A percentile compares a stretch with the other conserved stretches of the same genome.
Conservation (phyloP, 2,329 filamentous ascomycete genomes). For the Sclerotinia trifoliorum region DNA sequence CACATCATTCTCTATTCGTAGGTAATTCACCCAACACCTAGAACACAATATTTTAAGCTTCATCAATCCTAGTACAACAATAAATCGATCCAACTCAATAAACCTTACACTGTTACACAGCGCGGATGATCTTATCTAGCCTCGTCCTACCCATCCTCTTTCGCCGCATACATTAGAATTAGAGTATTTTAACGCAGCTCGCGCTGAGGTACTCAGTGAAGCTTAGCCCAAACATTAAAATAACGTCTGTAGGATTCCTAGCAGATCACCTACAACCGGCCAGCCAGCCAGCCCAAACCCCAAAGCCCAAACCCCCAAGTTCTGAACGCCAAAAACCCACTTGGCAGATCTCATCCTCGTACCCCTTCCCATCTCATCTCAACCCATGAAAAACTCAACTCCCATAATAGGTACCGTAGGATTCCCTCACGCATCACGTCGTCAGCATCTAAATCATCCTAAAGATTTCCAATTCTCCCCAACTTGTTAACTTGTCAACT, state of each 20-base stretch:
- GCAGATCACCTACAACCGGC: background rate
- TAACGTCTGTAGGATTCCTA: constrained; percentile 19
- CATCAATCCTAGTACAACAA: background rate
- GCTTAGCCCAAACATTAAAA: constrained; percentile 17
- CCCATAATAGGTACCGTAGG: constrained; percentile 1
- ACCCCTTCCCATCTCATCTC: background rate
- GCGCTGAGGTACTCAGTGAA: background rate
- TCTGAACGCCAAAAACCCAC: background rate
- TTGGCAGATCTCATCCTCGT: background rate
- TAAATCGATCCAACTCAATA: background rate
- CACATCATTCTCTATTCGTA: background rate
- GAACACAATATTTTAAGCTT: background rate
- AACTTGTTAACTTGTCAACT: background rate
- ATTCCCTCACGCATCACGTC: background rate
- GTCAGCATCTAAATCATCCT: background rate
- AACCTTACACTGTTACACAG: background rate
- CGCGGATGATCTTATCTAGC: background rate
- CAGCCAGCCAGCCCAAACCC: background rate
- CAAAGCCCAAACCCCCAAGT: too few relatives aligned
- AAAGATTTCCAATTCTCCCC: background rate
- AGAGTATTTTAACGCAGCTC: background rate
- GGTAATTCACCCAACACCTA: background rate
- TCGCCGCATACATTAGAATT: background rate
- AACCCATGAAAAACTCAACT: background rate
- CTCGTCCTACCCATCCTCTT: background rate